phyloP scores from a whole-genome alignment of 1,284 basidiomycete genomes.

The Ceratobasidium sp. region DNA sequence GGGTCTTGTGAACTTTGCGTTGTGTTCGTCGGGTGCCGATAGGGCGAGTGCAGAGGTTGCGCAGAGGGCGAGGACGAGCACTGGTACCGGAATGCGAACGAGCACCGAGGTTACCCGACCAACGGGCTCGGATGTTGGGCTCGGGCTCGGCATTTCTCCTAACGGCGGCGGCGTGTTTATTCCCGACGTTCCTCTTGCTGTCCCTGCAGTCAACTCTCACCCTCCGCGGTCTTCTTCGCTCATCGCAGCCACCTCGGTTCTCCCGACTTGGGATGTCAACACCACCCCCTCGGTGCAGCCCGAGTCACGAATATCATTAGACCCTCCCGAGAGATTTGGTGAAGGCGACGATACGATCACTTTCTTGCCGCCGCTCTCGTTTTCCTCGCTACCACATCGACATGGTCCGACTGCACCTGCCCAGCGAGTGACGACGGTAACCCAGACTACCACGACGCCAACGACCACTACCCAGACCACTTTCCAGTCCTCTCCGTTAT shows the following conservation, averaged over 20 bases:
- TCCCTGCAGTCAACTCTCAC: background rate
- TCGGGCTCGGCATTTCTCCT: slow-evolving; percentile 7
- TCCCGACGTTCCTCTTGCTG: background rate
- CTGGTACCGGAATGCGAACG: background rate
- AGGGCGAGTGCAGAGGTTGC: background rate
- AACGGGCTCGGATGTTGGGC: slow-evolving; percentile 18
- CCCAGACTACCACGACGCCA: slow-evolving; percentile 16
- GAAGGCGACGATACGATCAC: slow-evolving; percentile 12
- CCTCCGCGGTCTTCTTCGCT: background rate
- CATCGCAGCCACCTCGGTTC: background rate
- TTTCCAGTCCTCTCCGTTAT: background rate
- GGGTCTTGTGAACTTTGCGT: slow-evolving; percentile 4
- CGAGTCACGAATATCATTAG: background rate
- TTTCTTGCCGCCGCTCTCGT: background rate
- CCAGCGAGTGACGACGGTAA: background rate
- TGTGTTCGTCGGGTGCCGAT: background rate
- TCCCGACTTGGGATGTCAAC: background rate
- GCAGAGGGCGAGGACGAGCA: slow-evolving; percentile 10
- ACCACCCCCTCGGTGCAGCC: background rate
- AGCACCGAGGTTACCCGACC: background rate
- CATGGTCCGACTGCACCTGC: background rate
- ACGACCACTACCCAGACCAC: slow-evolving; percentile 17
- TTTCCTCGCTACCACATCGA: background rate
- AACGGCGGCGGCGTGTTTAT: slow-evolving; percentile 40
- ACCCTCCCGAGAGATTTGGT: background rate